Percentiles rank a stretch among this genome's conserved stretches.
phyloP scores from a whole-genome alignment of 1,284 basidiomycete genomes.

The Fistulinella cinereoalba region DNA sequence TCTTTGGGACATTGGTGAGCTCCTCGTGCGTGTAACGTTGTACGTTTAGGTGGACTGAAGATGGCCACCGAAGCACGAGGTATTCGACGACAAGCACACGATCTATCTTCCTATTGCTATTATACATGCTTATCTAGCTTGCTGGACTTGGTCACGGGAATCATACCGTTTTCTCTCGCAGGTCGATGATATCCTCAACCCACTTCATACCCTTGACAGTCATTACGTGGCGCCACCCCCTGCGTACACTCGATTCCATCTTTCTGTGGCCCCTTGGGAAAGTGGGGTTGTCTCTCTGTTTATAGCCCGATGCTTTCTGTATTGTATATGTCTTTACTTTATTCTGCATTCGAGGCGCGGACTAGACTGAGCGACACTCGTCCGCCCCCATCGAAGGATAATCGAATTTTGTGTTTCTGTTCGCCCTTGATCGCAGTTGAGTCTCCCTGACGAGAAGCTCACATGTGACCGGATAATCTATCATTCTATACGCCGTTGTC shows the following conservation, averaged over 20 bases:
- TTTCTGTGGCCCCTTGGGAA: conserved; percentile 5
- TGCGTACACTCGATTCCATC: conserved; percentile 13
- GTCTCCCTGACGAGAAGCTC: no score
- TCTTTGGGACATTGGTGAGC: conserved; percentile 26
- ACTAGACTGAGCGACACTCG: conserved; percentile 9
- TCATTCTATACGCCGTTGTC: no score
- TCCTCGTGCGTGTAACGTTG: neutral
- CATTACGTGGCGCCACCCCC: conserved; percentile 22
- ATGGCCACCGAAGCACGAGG: conserved; percentile 18
- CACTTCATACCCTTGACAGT: conserved; percentile 31
- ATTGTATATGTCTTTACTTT: conserved; percentile 34
- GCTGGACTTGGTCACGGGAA: conserved; percentile 31
- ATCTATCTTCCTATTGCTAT: conserved; percentile 34
- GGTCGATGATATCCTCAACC: conserved; percentile 31
- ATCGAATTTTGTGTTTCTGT: conserved; percentile 16
- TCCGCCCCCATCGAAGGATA: conserved; percentile 19
- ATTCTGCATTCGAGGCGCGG: conserved; percentile 25
- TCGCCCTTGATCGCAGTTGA: neutral
- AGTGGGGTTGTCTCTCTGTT: conserved; percentile 22
- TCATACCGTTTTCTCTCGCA: conserved; percentile 29
- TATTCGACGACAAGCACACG: conserved; percentile 32
- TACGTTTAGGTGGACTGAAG: conserved; percentile 4
- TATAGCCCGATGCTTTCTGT: conserved; percentile 29
- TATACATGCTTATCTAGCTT: conserved; percentile 34
- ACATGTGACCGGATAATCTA: no score